Evolutionary conservation across 768 basidiomycete species (phyloP).

Genomic region (Podaxis sp.): DNA sequence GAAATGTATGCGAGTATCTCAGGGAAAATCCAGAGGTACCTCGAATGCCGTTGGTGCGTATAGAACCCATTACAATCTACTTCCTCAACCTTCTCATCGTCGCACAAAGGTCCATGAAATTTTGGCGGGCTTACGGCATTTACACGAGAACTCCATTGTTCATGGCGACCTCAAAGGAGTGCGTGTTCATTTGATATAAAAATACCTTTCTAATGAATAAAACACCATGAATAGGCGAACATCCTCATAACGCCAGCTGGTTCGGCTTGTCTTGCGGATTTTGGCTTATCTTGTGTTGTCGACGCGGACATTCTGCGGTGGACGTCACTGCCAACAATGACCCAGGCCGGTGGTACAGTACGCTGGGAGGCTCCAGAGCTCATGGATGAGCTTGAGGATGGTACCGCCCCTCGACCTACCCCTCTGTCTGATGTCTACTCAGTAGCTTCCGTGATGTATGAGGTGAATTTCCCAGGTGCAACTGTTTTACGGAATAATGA

Average conservation of each 20-base stretch:
- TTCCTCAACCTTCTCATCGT: background rate
- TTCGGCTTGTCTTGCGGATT: constrained; percentile 29
- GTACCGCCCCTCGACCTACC: background rate
- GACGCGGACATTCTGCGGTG: constrained; percentile 24
- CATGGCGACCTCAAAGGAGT: constrained; percentile 48
- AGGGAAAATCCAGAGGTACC: background rate
- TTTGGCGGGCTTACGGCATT: constrained; percentile 36
- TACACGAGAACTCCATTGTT: constrained; percentile 40
- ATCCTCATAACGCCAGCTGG: constrained; percentile 37
- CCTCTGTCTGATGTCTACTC: constrained; percentile 8
- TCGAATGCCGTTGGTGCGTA: constrained; percentile 5
- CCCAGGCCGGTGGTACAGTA: constrained; percentile 21
- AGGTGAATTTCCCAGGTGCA: background rate
- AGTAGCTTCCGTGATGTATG: constrained; percentile 11
- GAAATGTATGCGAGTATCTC: constrained; percentile 16
- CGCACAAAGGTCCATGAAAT: constrained; percentile 34
- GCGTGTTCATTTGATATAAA: constrained; percentile 12
- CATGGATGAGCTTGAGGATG: constrained; percentile 20
- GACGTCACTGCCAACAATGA: constrained; percentile 24
- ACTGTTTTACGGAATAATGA: background rate
- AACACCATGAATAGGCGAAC: constrained; percentile 28
- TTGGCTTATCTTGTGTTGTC: constrained; percentile 32
- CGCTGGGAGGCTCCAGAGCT: constrained; percentile 35
- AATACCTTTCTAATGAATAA: background rate
- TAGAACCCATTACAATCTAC: background rate